Conservation (phyloP, 2,329 filamentous ascomycete species). For the Daldinia eschscholtzii region DNA sequence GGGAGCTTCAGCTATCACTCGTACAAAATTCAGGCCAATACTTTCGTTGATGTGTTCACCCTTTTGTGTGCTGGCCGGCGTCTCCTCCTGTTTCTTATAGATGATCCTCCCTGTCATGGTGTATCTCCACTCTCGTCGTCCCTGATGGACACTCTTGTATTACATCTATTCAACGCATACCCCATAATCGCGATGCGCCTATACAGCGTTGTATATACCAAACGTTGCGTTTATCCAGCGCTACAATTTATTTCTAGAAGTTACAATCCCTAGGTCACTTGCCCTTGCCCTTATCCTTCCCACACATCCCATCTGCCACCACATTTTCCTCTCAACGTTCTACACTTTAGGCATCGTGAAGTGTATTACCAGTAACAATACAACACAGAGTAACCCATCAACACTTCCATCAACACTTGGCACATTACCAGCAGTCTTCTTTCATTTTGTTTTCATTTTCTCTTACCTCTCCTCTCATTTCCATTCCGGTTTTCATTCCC, state of each 20-base stretch:
- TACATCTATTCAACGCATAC: background rate
- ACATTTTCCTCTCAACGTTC: background rate
- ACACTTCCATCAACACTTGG: background rate
- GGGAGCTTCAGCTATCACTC: background rate
- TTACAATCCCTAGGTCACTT: background rate
- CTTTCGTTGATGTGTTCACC: background rate
- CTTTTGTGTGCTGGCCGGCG: background rate
- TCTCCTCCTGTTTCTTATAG: background rate
- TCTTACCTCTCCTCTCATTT: too few species aligned
- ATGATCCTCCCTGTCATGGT: background rate
- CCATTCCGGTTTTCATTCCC: background rate
- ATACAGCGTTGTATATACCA: background rate
- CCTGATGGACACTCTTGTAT: background rate
- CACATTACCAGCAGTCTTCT: background rate
- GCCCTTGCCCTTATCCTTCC: slow-evolving; percentile 4
- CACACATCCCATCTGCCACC: background rate
- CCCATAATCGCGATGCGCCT: slow-evolving; percentile 23
- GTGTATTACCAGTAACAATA: background rate
- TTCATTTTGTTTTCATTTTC: background rate
- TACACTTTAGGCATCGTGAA: background rate
- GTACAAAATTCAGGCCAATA: background rate
- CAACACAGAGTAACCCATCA: background rate
- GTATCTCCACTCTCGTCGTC: background rate
- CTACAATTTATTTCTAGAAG: background rate
- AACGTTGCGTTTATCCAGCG: too few species aligned